Evolutionary conservation across 345 rosid genomes (phyloP).

Genomic region (Citrus maxima): DNA sequence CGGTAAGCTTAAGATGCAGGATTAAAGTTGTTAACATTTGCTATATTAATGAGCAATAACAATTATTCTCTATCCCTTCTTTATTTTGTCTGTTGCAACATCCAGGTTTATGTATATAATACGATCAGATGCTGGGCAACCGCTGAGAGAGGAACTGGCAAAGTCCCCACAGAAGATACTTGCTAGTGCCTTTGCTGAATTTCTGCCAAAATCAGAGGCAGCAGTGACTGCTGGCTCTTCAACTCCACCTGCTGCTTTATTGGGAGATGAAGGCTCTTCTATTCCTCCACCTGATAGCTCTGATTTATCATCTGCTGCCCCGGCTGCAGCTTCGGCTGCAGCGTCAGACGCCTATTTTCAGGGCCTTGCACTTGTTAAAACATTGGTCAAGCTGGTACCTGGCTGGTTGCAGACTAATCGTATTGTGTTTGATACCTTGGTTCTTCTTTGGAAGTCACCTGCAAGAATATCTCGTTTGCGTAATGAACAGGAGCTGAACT

Average conservation of each 20-base stretch:
- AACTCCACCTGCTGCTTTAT: constrained; percentile 53
- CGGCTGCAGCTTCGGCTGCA: constrained; percentile 42
- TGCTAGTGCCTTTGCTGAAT: constrained; percentile 80
- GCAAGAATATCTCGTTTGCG: constrained; percentile 84
- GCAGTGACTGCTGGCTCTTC: constrained; percentile 46
- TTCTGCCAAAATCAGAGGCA: constrained; percentile 63
- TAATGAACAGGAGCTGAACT: constrained; percentile 90
- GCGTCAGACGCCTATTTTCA: constrained; percentile 85
- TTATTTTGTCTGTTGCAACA: constrained; percentile 6
- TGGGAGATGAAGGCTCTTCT: constrained; percentile 60
- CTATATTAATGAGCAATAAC: not conserved
- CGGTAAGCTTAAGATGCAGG: constrained; percentile 55
- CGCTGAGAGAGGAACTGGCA: constrained; percentile 92
- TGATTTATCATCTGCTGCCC: constrained; percentile 38
- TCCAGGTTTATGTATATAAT: constrained; percentile 95
- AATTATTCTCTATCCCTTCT: not conserved
- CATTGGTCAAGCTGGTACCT: constrained; percentile 84
- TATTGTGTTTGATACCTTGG: constrained; percentile 79
- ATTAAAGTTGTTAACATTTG: constrained; percentile 2
- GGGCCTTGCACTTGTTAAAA: constrained; percentile 89
- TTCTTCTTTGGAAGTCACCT: constrained; percentile 91
- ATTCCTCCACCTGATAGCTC: constrained; percentile 57
- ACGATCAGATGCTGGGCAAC: constrained; percentile 93
- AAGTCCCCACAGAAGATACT: constrained; percentile 91
- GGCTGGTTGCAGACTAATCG: constrained; percentile 89